Evolutionary conservation across 768 basidiomycete species (phyloP).

Genomic region (Leucosporidium creatinivorum): DNA sequence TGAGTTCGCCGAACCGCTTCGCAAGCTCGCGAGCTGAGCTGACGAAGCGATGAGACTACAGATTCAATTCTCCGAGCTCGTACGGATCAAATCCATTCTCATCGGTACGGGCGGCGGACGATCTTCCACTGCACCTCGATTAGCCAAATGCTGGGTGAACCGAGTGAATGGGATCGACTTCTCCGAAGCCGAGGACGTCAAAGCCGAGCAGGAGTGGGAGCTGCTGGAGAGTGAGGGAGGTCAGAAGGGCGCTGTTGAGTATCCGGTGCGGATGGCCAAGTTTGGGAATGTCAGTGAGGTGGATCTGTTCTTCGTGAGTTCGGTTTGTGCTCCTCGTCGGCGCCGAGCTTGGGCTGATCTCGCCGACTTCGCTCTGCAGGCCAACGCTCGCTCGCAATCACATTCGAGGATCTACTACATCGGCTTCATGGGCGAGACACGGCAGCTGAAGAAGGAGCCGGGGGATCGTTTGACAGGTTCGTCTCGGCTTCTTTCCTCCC

Average conservation of each 20-base stretch:
- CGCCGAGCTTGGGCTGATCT: too few relatives aligned
- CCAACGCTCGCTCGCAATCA: slow-evolving; percentile 9
- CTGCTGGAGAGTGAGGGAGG: slow-evolving; percentile 29
- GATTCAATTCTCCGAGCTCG: slow-evolving; percentile 23
- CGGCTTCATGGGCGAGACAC: slow-evolving; percentile 36
- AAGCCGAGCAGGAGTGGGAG: slow-evolving; percentile 34
- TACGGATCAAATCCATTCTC: slow-evolving; percentile 35
- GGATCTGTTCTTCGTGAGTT: slow-evolving; percentile 32
- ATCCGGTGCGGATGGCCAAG: slow-evolving; percentile 34
- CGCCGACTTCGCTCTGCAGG: background rate
- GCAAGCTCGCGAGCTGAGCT: too few relatives aligned
- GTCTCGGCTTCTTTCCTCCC: too few relatives aligned
- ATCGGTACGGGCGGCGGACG: slow-evolving; percentile 32
- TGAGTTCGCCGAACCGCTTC: slow-evolving; percentile 1
- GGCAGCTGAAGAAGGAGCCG: slow-evolving; percentile 33
- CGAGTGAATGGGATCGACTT: slow-evolving; percentile 22
- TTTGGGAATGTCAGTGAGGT: slow-evolving; percentile 33
- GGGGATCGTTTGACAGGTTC: slow-evolving; percentile 15
- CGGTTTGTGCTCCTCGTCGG: too few relatives aligned
- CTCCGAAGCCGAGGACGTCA: slow-evolving; percentile 14
- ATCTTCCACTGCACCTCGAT: slow-evolving; percentile 14
- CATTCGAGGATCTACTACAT: slow-evolving; percentile 32
- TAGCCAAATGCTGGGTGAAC: slow-evolving; percentile 34
- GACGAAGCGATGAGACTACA: slow-evolving; percentile 1
- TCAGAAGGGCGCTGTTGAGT: slow-evolving; percentile 29